A percentile compares a stretch with the other conserved stretches of the same genome.
These are phyloP conservation scores for Actinomucor elegans DNA, from an alignment of 371 early-diverging fungal genomes.

Conservation along the genomic window DNA sequence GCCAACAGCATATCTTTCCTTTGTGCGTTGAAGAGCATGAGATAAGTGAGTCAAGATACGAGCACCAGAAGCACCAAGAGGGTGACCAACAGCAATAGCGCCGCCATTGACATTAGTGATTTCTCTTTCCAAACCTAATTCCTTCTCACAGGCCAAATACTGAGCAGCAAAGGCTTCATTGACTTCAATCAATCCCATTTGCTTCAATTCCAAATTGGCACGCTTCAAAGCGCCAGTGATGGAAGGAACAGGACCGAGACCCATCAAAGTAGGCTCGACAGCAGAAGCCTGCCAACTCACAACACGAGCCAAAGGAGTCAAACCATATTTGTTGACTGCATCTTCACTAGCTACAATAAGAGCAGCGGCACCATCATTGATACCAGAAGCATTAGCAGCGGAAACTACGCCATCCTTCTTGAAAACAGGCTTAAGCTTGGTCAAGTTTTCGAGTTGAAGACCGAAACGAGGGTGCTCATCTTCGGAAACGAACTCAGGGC, in stretches of 20 bases:
- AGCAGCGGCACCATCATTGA: constrained; percentile 95
- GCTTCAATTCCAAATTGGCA: constrained; percentile 75
- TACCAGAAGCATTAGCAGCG: constrained; percentile 96
- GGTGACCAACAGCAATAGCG: constrained; percentile 97
- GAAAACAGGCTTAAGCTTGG: constrained; percentile 87
- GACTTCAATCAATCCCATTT: constrained; percentile 93
- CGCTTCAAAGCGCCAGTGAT: constrained; percentile 84
- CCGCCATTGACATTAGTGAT: constrained; percentile 93
- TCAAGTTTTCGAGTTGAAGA: constrained; percentile 77
- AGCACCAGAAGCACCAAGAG: constrained; percentile 95
- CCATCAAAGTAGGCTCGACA: constrained; percentile 84
- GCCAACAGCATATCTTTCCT: constrained; percentile 86
- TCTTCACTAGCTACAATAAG: constrained; percentile 87
- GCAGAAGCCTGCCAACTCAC: constrained; percentile 88
- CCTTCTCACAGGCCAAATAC: constrained; percentile 87
- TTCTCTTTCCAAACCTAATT: constrained; percentile 76
- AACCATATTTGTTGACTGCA: constrained; percentile 76
- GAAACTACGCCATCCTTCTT: constrained; percentile 90
- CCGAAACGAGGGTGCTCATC: constrained; percentile 94
- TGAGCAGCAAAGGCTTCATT: constrained; percentile 99
- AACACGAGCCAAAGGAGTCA: constrained; percentile 86
- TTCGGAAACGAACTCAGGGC: constrained; percentile 55
- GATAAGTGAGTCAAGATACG: constrained; percentile 89
- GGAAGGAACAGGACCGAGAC: constrained; percentile 94
- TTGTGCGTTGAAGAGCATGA: constrained; percentile 79